Evolutionary conservation across 495 filamentous ascomycete species (phyloP), one percentile per base, ranked within the genome.

Genomic region (Elasticomyces elasticus): DNA sequence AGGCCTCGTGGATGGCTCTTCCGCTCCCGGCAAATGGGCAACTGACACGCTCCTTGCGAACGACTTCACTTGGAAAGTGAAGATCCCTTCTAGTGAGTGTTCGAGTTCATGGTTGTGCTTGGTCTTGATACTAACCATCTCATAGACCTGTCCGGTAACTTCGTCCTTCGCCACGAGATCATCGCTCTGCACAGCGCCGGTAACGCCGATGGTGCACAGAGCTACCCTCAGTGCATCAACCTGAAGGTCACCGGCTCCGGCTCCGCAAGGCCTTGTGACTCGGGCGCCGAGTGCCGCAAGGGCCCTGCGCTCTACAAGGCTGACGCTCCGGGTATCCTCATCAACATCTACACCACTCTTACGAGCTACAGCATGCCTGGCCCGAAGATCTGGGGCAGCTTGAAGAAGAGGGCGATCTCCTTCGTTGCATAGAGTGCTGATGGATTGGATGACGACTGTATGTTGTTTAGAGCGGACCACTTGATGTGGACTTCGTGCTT

Each of bases 221-320:
- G 79, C 67, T 91, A 90, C 65, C 85, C 85, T 17, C 77, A 85
- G 60, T 91, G 86, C 71, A 67, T 88, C 66, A 89, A 88, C 75
- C 67, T 90, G 44, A 75, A 81, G 61, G 72, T 92, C 53, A 81
- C 79, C 2, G 83, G 86, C 49, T 64, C 70, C 26, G 86, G 56
- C 11, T 51, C 41, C 52, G 45, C 6, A 13, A 22, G 1, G 19
- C 51, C 56, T 4, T 51, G 13, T 19, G 17, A 27, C 45, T 11
- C 10, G 5, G 42, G 42, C 24, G 42, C 42, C 15, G 42, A 45
- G 17, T 45, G 42, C 42, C 42, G 42, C 24, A 1, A 6, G 1
- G 53, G 53, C 11, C 12, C 17, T 6, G 33, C 5, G 2, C 28
- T 56, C 2, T 56, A 56, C 37, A 50, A 20, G 3, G 20, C 27